Evolutionary conservation across 371 early-diverging fungal species (phyloP), one percentile per base, ranked within the genome.

Genomic region (Coemansia sp.): DNA sequence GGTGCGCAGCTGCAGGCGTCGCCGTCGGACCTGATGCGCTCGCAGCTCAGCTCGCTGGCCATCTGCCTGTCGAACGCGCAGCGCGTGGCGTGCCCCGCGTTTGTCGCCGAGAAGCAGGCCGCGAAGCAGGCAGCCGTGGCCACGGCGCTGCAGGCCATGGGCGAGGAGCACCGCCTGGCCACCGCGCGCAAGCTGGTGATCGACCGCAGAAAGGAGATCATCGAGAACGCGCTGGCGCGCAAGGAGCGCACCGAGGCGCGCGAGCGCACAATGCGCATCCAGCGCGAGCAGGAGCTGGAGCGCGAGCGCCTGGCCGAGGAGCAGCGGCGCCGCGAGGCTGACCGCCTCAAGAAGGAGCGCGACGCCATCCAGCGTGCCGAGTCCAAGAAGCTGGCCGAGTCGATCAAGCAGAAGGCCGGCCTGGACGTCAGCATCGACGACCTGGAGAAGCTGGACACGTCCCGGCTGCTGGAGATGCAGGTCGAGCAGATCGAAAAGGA

Each of bases 401-500:
- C 91, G 59, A 85, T 93, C 67, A 87, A 86, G 77, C 82, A 77
- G 69, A 91, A 93, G 87, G 87, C 87, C 45, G 89, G 90, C 64
- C 79, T 93, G 36, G 87, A 89, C 49, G 80, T 93, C 76, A 85
- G 87, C 70, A 86, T 87, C 35, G 87, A 92, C 69, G 94, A 95
- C 56, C 85, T 97, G 42, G 90, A 92, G 67, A 83, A 84, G 68
- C 77, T 95, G 62, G 93, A 95, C 80, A 90, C 90, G 54, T 84
- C 89, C 75, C 83, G 86, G 34, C 77, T 97, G 47, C 80, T 91
- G 57, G 86, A 90, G 59, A 79, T 95, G 59, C 95, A 96, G 86
- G 86, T 93, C 13, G 85, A 93, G 76, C 88, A 95, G 66, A 79
- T 96, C 31, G 94, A 94, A 78, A 90, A 91, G 68, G 96, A 95